These are phyloP conservation scores for Clavulina sp. DNA, from an alignment of 768 basidiomycete species.

Conservation along the genomic window DNA sequence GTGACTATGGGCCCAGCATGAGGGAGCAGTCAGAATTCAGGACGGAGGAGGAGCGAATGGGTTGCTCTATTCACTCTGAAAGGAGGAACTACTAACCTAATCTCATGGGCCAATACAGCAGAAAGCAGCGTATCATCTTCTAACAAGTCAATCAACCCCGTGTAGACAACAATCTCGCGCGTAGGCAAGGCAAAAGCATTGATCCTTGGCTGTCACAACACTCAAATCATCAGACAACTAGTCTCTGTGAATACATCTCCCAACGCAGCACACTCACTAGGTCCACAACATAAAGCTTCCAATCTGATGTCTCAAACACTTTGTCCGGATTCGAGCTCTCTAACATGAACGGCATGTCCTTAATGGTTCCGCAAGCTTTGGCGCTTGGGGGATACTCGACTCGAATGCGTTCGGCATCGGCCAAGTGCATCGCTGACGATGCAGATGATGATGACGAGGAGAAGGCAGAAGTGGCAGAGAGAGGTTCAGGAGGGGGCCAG, in stretches of 20 bases:
- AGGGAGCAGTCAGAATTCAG: background rate
- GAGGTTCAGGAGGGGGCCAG: slow-evolving; percentile 5
- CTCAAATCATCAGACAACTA: background rate
- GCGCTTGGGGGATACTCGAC: slow-evolving; percentile 8
- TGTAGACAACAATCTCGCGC: slow-evolving; percentile 27
- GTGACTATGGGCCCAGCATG: slow-evolving; percentile 2
- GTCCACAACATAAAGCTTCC: slow-evolving; percentile 27
- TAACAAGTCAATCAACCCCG: slow-evolving; percentile 23
- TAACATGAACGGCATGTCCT: slow-evolving; percentile 22
- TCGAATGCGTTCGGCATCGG: background rate
- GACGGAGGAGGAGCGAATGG: background rate
- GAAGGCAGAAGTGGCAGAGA: background rate
- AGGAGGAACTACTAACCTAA: too few relatives aligned
- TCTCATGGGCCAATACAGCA: slow-evolving; percentile 26
- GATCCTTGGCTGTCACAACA: slow-evolving; percentile 18
- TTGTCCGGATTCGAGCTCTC: slow-evolving; percentile 25
- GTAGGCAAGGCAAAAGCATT: slow-evolving; percentile 27
- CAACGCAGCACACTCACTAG: slow-evolving; percentile 15
- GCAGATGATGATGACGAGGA: background rate
- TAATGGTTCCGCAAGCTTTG: slow-evolving; percentile 11
- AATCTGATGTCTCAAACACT: slow-evolving; percentile 19
- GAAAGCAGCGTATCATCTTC: slow-evolving; percentile 25
- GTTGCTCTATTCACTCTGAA: slow-evolving; percentile 3
- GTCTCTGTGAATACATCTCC: slow-evolving; percentile 6
- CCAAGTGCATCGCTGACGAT: too few relatives aligned